Conservation (phyloP, 257 asterid genomes). For the Solanum commersonii region DNA sequence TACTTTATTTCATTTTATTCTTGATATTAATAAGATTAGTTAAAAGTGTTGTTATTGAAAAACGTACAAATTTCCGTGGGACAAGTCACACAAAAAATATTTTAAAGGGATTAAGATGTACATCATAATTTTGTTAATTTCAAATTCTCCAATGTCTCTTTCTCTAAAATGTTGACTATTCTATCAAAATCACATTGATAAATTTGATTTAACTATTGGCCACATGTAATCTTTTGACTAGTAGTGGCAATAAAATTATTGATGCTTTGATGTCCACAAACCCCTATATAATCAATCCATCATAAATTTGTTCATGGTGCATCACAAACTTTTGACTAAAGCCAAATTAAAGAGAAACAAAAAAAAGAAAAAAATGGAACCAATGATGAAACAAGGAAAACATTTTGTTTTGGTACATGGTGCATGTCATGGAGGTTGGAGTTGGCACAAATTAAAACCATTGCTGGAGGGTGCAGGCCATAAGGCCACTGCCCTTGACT, state of each 20-base stretch:
- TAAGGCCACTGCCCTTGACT: constrained; percentile 10
- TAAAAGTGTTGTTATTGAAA: too few species aligned
- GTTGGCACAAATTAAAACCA: constrained; percentile 8
- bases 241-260: background rate
- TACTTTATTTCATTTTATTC: too few species aligned
- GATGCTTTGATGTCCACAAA: background rate
- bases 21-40: too few species aligned
- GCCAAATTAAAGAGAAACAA: background rate
- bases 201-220: background rate
- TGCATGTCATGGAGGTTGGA: constrained; percentile 19
- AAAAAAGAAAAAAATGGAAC: background rate
- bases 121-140: too few species aligned
- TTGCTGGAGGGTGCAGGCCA: constrained; percentile 5
- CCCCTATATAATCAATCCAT: background rate
- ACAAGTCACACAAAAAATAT: too few species aligned
- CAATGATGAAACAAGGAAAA: background rate
- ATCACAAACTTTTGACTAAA: too few species aligned
- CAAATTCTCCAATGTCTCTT: background rate
- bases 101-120: background rate
- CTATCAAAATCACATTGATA: background rate
- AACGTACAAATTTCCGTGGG: too few species aligned
- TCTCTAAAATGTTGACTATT: background rate
- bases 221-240: background rate
- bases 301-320: too few species aligned
- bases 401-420: constrained; percentile 17